Conservation (phyloP, 108 stramenopile species). For the Nitzschia inconspicua region DNA sequence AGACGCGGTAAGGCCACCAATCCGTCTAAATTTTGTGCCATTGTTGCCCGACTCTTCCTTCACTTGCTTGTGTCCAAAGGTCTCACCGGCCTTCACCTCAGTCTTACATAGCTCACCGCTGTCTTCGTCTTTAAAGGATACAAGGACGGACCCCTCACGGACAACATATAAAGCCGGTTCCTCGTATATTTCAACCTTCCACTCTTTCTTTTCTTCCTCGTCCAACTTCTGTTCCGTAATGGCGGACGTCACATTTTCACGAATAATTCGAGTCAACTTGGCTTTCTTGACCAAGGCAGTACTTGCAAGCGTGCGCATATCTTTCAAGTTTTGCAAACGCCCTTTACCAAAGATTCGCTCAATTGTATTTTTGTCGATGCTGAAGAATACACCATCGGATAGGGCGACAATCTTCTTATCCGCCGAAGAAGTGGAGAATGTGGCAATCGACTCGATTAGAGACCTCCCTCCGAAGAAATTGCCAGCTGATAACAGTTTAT, state of each 20-base stretch:
- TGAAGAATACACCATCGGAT: slow-evolving; percentile 30
- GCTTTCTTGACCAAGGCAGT: slow-evolving; percentile 1
- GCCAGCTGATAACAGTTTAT: slow-evolving; percentile 34
- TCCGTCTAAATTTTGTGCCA: not conserved
- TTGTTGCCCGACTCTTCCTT: not conserved
- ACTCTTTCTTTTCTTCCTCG: slow-evolving; percentile 49
- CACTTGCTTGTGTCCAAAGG: slow-evolving; percentile 61
- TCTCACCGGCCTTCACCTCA: slow-evolving; percentile 26
- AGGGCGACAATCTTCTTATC: not conserved
- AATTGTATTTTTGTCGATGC: slow-evolving; percentile 40
- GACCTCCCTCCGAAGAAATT: slow-evolving; percentile 87
- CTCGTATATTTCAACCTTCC: not conserved
- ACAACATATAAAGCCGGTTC: slow-evolving; percentile 51
- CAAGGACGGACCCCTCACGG: slow-evolving; percentile 37
- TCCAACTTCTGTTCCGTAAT: slow-evolving; percentile 64
- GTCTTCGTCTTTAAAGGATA: slow-evolving; percentile 21
- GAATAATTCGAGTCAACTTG: slow-evolving; percentile 33
- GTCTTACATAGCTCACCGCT: slow-evolving; percentile 2
- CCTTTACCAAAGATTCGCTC: slow-evolving; percentile 42
- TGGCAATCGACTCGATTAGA: slow-evolving; percentile 49
- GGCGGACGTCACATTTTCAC: slow-evolving; percentile 37
- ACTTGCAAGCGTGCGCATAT: slow-evolving; percentile 9
- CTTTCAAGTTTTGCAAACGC: slow-evolving; percentile 20
- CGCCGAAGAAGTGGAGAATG: not conserved
- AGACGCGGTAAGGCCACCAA: not conserved